Percentiles rank a stretch among this genome's conserved stretches.
Evolutionary conservation across 2,329 filamentous ascomycete species (phyloP).

Genomic region (Scedosporium dehoogii): DNA sequence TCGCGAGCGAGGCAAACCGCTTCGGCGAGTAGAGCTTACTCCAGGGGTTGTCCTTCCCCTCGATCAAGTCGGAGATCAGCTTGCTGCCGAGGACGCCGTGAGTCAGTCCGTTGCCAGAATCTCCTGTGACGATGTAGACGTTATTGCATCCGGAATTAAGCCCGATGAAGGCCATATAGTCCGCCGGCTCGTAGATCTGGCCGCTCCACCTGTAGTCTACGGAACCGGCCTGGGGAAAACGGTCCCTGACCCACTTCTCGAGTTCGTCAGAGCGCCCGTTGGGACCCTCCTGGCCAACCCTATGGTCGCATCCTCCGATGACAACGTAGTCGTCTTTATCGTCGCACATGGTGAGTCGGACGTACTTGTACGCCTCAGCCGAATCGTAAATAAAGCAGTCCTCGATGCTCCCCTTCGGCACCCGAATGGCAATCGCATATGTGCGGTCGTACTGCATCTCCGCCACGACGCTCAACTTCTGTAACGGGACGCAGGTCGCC

Average conservation of each 20-base stretch:
- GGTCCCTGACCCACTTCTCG: slow-evolving; percentile 40
- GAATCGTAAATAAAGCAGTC: slow-evolving; percentile 47
- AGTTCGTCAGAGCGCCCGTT: slow-evolving; percentile 37
- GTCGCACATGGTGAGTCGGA: slow-evolving; percentile 42
- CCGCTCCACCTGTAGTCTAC: slow-evolving; percentile 49
- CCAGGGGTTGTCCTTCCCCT: slow-evolving; percentile 38
- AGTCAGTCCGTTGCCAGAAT: slow-evolving; percentile 47
- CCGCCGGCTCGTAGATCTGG: slow-evolving; percentile 45
- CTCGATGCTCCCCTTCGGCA: slow-evolving; percentile 40
- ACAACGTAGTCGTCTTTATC: slow-evolving; percentile 44
- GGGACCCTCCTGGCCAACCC: slow-evolving; percentile 42
- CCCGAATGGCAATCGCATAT: slow-evolving; percentile 45
- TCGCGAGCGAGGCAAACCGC: slow-evolving; percentile 31
- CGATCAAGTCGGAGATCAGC: slow-evolving; percentile 44
- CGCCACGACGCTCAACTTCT: slow-evolving; percentile 41
- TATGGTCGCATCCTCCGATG: slow-evolving; percentile 47
- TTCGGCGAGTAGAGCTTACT: slow-evolving; percentile 38
- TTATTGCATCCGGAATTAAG: slow-evolving; percentile 40
- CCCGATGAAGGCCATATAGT: slow-evolving; percentile 46
- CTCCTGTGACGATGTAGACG: slow-evolving; percentile 44
- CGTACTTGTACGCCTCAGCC: slow-evolving; percentile 44
- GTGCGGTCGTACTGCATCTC: slow-evolving; percentile 44
- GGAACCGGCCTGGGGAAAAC: slow-evolving; percentile 37
- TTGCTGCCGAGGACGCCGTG: slow-evolving; percentile 42
- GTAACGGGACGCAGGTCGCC: slow-evolving; percentile 44